Base-by-base conservation (phyloP, 495 filamentous ascomycete genomes). In the Patellaria atrata region DNA sequence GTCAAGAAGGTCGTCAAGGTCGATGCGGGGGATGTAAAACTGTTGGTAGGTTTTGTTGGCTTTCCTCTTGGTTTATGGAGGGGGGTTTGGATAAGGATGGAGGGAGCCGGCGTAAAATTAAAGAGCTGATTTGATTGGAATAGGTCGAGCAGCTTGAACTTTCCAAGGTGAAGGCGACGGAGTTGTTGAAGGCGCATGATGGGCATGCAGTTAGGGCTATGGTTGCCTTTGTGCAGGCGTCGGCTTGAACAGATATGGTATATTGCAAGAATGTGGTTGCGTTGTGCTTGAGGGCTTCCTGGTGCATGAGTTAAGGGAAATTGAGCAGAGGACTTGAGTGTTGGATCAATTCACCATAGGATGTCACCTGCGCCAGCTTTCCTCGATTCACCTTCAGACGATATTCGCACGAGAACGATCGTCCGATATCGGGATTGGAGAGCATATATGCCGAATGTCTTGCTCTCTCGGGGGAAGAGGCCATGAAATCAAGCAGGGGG, bases 101-200 rank as follows among this genome's bases (percentile, higher is more conserved):
- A 10, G 35, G 16, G n/a, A 36, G 3, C 14, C 8, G 14, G 24
- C 20, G 36, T n/a, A 11, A 21, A 30, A 36, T 16, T 15, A 35
- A 6, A 24, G 29, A 34, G 10, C 13, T 30, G 22, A 26, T 19
- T 1, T 41, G 12, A 16, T n/a, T 3, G 10, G 1, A 40, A 14
- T 36, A 91, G 81, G 70, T 79, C 19, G 77, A 85, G 6, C 68
- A 92, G 52, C 58, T 93, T 29, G 82, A 91, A 27, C 52, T 94
- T 19, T 67, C 62, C 10, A 92, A 89, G 56, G 43, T 50, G 4
- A 89, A 84, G 53, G 85, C 84, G 2, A 91, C 81, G 10, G 85
- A 94, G 30, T 54, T 93, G 35, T 67, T 94, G 24, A 77, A 71
- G 54, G 58, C 67, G n/a, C 65, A 86, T 49, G 82, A 86, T 23